Evolutionary conservation across 768 basidiomycete species (phyloP).

Genomic region (Lactarius tabidus): DNA sequence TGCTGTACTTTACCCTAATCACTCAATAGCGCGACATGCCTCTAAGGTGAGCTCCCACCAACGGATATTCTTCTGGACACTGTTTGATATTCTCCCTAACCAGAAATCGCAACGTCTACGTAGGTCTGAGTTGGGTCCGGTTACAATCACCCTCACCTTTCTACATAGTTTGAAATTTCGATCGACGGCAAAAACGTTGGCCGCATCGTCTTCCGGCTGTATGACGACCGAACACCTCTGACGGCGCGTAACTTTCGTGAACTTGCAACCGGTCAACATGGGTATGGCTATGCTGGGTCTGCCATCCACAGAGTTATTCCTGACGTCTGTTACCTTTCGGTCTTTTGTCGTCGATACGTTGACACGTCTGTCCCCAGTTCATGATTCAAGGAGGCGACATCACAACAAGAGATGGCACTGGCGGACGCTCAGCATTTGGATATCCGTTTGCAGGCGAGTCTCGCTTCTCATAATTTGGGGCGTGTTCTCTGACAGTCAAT

Average conservation of each 20-base stretch:
- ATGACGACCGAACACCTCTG: conserved; percentile 46
- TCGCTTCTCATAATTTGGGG: not conserved
- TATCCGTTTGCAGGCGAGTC: conserved; percentile 64
- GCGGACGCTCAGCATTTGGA: conserved; percentile 86
- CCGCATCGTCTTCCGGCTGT: conserved; percentile 54
- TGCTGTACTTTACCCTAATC: not conserved
- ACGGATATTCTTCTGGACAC: not conserved
- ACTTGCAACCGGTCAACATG: conserved; percentile 47
- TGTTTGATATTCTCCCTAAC: too few species aligned
- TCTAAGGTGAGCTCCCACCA: not conserved
- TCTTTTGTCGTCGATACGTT: not conserved
- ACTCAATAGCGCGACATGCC: conserved; percentile 2
- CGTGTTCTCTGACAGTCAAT: not conserved
- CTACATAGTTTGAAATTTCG: conserved; percentile 33
- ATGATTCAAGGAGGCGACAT: conserved; percentile 92
- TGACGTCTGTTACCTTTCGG: conserved; percentile 37
- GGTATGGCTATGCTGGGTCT: conserved; percentile 46
- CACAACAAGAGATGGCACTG: conserved; percentile 67
- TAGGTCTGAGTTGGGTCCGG: not conserved
- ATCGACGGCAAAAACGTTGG: conserved; percentile 32
- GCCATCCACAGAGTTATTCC: conserved; percentile 62
- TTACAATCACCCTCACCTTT: not conserved
- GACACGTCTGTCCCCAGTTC: conserved; percentile 39
- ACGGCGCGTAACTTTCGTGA: conserved; percentile 55
- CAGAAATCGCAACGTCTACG: conserved; percentile 20